Percentiles rank a stretch among this genome's conserved stretches.
phyloP scores from a whole-genome alignment of 345 rosid species.

The Brassica incana region DNA sequence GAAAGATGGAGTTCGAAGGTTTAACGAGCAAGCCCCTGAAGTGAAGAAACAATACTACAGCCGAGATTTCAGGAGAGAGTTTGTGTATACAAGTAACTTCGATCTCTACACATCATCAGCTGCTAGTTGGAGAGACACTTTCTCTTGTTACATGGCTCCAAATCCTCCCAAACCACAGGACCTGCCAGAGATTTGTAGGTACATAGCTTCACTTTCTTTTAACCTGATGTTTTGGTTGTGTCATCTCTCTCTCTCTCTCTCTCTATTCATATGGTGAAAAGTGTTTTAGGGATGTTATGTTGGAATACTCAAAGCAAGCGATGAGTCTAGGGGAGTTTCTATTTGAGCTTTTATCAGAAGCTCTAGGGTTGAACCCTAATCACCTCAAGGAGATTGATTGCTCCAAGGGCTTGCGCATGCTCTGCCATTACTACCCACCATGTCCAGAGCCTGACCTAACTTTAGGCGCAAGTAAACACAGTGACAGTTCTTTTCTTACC shows the following conservation, averaged over 20 bases:
- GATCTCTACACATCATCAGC: conserved; percentile 38
- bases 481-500: conserved; percentile 52
- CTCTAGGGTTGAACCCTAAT: conserved; percentile 47
- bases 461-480: conserved; percentile 48
- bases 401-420: conserved; percentile 36
- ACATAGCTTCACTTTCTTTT: background rate
- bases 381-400: conserved; percentile 48
- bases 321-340: conserved; percentile 39
- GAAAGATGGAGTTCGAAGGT: conserved; percentile 33
- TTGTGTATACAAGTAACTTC: conserved; percentile 33
- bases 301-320: conserved; percentile 46
- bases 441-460: conserved; percentile 64
- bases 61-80: conserved; percentile 25
- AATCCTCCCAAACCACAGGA: conserved; percentile 37
- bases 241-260: background rate
- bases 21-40: conserved; percentile 31
- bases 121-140: conserved; percentile 47
- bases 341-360: conserved; percentile 56
- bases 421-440: conserved; percentile 58
- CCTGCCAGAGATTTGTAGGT: conserved; percentile 40
- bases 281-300: conserved; percentile 41
- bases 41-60: conserved; percentile 20
- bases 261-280: background rate
- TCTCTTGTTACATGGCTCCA: conserved; percentile 37
- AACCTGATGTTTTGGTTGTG: background rate